Percentiles rank a stretch among this genome's conserved stretches.
These are phyloP conservation scores for Pseudisothecium myosuroides DNA, from an alignment of 225 moss, liverwort and hornwort genomes.

Conservation along the genomic window DNA sequence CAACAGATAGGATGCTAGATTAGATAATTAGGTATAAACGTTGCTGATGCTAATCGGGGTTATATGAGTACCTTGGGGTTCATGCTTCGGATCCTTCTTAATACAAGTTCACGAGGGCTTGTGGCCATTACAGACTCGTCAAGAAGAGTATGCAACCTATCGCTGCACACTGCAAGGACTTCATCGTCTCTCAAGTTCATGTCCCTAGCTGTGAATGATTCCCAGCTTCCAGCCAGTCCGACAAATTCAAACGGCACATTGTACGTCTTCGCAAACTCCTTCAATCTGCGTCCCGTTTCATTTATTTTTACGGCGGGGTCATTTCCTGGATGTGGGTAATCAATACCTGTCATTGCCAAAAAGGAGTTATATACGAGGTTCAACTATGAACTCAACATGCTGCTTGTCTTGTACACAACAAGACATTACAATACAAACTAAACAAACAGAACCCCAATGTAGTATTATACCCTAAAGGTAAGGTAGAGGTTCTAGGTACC, in stretches of 20 bases:
- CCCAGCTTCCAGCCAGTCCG: slow-evolving; percentile 66
- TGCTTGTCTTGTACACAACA: background rate
- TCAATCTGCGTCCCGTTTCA: slow-evolving; percentile 61
- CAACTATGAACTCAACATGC: background rate
- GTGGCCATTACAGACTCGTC: slow-evolving; percentile 83
- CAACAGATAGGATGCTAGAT: background rate
- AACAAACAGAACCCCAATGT: background rate
- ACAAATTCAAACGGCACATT: slow-evolving; percentile 62
- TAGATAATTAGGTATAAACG: background rate
- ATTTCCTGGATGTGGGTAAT: slow-evolving; percentile 55
- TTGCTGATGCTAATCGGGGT: background rate
- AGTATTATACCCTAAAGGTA: background rate
- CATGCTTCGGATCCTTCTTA: slow-evolving; percentile 53
- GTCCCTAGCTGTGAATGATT: slow-evolving; percentile 49
- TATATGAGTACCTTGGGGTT: slow-evolving; percentile 41
- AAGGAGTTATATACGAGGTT: background rate
- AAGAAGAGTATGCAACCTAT: slow-evolving; percentile 48
- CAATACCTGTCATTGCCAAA: slow-evolving; percentile 41
- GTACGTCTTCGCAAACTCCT: slow-evolving; percentile 19
- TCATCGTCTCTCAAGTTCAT: slow-evolving; percentile 63
- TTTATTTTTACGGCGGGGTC: slow-evolving; percentile 44
- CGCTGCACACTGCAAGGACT: slow-evolving; percentile 58
- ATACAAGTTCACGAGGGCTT: slow-evolving; percentile 58
- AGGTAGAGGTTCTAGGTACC: background rate
- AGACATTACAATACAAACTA: background rate